Evolutionary conservation across 768 basidiomycete genomes (phyloP), one percentile per base, ranked within the genome.

Genomic region (Russula foetens): DNA sequence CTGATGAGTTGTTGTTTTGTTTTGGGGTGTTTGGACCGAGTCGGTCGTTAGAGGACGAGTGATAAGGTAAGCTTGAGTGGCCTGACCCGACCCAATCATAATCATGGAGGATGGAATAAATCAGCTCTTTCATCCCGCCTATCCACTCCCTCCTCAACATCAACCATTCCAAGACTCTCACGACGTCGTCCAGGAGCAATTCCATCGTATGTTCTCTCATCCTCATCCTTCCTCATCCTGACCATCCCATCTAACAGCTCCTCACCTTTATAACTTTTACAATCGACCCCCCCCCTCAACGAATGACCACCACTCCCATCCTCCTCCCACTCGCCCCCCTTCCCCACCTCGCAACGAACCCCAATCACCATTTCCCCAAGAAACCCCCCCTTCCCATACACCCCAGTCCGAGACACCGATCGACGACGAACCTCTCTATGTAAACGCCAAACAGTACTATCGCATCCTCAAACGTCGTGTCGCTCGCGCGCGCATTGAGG

Each of bases 371-470:
- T 51, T 60, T 29, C 56, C 59, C 11, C 60, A 61, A n/a, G 49
- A 61, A 12, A 24, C 49, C 6, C 52, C 59, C 52, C 64, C 70
- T 44, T 62, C 69, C 70, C 73, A 71, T 33, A 67, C 71, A 63
- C 65, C 67, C 59, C 69, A 74, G 54, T 71, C 77, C 21, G 79
- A 78, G 62, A 39, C 67, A 4, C 74, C 73, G 60, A 79, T 91
- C 67, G 95, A 98, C 75, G 94, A 98, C 65, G 96, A 99, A 72
- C 96, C 97, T 28, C 85, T 99, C 67, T 98, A 98, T 75, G 97
- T 99, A 60, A 99, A 99, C 68, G 96, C 97, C 61, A 99, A 99
- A 71, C 97, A 99, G 75, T 99, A 98, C 72, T 93, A 95, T 68
- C 90, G 97, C 71, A 98, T 99, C 69, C 83, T 99, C 73, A 98